Evolutionary conservation across 257 asterid species (phyloP), one percentile per base, ranked within the genome.

Genomic region (Avicennia marina): DNA sequence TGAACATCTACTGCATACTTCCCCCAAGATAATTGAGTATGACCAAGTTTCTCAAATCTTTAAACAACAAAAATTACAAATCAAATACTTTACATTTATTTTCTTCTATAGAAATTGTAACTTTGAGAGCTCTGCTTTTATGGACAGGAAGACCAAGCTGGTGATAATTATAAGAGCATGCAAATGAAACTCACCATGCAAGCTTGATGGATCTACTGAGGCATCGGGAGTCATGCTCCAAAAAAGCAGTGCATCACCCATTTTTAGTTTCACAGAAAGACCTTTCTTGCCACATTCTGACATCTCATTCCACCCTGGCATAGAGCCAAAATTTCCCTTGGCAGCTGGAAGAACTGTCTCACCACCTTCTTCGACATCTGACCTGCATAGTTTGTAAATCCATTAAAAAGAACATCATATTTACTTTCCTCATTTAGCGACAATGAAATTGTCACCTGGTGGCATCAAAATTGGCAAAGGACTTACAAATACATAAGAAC

Each of bases 321-420:
- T 4, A 12, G 74, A 58, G 73, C 86, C 84, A 33, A 75, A 86
- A 72, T 82, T 87, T 26, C 96, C 95, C 53, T 26, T 73, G 24
- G 96, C 84, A 17, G 84, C 74, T 52, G 98, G 98, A 24, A 90
- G 87, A 67, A 90, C 75, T 21, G 98, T 90, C 76, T 90, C 95
- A 20, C 98, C 98, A 18, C 96, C 98, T 84, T 90, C 96, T 84
- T 90, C 98, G 56, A 90, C 96, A 68, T 84, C 95, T 63, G 96
- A 90, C 76, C 98, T 87, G 85, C 76, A 70, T 50, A 24, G 56
- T 9, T 64, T 57, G 42, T 24, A 20, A 46, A 27, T 20, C 21
- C 16, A 38, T 24, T 26, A 63, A 45, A 42, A 26, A 38, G 17
- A 39, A 60, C 58, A 56, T 22, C 8, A 18, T 52, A n/a, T n/a